phyloP scores from a whole-genome alignment of 73 alveolate species.

The Uronychia setigera region DNA sequence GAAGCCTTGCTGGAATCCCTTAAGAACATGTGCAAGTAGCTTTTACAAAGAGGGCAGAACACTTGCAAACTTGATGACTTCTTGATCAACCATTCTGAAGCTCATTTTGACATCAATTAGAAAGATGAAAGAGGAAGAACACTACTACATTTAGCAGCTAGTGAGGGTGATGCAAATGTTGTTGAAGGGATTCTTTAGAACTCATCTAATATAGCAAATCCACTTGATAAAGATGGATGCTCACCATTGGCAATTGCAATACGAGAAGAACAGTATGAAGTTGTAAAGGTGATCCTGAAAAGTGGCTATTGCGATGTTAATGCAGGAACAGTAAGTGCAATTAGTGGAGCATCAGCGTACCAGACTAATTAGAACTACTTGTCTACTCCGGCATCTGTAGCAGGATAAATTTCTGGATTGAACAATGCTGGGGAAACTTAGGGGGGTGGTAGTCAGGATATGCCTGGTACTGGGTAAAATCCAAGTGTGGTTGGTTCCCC shows the following conservation, averaged over 20 bases:
- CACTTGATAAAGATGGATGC: constrained; percentile 59
- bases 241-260: constrained; percentile 70
- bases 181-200: constrained; percentile 28
- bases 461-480: neutral
- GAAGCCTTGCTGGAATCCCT: constrained; percentile 54
- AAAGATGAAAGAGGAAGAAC: constrained; percentile 56
- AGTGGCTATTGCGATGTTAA: constrained; percentile 58
- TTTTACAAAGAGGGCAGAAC: constrained; percentile 11
- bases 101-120: constrained; percentile 25
- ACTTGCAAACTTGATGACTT: constrained; percentile 46
- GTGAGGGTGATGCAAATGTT: constrained; percentile 58
- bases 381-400: neutral
- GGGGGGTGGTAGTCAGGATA: neutral
- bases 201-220: constrained; percentile 9
- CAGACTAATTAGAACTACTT: neutral
- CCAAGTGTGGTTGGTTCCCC: constrained; percentile 61
- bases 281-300: constrained; percentile 61
- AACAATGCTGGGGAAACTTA: no score
- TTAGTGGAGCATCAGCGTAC: neutral
- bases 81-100: constrained; percentile 25
- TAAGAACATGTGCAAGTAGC: constrained; percentile 15
- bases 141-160: constrained; percentile 44
- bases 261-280: constrained; percentile 61
- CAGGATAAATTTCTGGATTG: neutral
- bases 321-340: constrained; percentile 57